Percentiles rank a stretch among this genome's conserved stretches.
Conservation (phyloP, 805 yeast species). For the Wickerhamiella siamensis region DNA sequence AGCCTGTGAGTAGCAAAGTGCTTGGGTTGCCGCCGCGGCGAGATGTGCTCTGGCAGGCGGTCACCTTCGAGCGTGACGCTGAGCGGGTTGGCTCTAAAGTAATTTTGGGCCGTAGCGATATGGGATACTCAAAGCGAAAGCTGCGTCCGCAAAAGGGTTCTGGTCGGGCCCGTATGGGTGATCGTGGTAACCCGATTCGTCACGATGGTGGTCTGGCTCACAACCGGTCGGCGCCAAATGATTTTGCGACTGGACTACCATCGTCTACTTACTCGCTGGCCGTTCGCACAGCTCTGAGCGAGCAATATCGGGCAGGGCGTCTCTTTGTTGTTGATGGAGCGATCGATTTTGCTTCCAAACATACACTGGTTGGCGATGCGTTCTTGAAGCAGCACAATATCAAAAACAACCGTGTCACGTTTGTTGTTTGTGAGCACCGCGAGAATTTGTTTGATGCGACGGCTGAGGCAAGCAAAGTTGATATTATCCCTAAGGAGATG, state of each 20-base stretch:
- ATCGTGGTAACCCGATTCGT: conserved; percentile 85
- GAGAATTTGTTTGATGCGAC: conserved; percentile 49
- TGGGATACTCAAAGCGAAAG: conserved; percentile 72
- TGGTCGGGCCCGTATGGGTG: conserved; percentile 94
- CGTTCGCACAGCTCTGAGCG: conserved; percentile 66
- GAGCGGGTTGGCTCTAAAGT: conserved; percentile 80
- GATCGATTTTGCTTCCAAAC: conserved; percentile 23
- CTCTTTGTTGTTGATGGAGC: conserved; percentile 51
- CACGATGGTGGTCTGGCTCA: conserved; percentile 80
- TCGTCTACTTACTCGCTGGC: conserved; percentile 60
- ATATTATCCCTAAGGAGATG: conserved; percentile 58
- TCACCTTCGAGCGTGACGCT: conserved; percentile 77
- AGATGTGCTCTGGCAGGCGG: conserved; percentile 90
- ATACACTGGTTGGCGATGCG: conserved; percentile 35
- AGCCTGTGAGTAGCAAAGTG: conserved; percentile 62
- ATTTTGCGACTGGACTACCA: conserved; percentile 68
- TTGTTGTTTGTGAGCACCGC: conserved; percentile 49
- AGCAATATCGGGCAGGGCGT: conserved; percentile 62
- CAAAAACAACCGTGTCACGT: conserved; percentile 31
- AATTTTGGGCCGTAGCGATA: conserved; percentile 76
- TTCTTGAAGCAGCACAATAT: conserved; percentile 33
- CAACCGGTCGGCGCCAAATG: conserved; percentile 83
- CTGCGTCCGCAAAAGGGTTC: conserved; percentile 82
- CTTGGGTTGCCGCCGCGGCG: conserved; percentile 69
- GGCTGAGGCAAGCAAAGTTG: conserved; percentile 38